Evolutionary conservation across 2,329 filamentous ascomycete genomes (phyloP).

Genomic region (Phialocephala subalpina): DNA sequence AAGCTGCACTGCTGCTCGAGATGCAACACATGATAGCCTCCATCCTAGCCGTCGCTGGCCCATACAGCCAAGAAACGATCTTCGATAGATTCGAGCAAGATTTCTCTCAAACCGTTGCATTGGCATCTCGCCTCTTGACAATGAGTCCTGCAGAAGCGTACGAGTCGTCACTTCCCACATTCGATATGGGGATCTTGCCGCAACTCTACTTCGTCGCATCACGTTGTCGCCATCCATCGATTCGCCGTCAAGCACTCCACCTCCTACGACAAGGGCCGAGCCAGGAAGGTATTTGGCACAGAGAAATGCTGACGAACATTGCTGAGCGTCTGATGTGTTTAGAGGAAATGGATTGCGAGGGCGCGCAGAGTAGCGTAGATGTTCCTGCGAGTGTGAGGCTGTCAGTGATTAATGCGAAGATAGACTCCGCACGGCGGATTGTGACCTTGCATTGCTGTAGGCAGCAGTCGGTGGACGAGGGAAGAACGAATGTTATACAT

Average conservation of each 20-base stretch:
- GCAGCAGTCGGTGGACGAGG: not conserved
- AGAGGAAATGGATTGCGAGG: not conserved
- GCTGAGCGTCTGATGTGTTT: not conserved
- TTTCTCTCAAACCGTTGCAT: not conserved
- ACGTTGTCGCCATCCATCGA: constrained; percentile 3
- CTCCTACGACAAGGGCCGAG: not conserved
- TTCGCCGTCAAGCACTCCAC: constrained; percentile 1
- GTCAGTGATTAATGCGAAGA: not conserved
- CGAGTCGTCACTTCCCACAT: not conserved
- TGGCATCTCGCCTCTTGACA: not conserved
- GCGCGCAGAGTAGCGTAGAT: not conserved
- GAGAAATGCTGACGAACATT: not conserved
- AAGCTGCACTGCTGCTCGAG: not conserved
- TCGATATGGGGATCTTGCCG: constrained; percentile 10
- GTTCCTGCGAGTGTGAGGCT: not conserved
- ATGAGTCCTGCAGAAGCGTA: not conserved
- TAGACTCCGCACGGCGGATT: not conserved
- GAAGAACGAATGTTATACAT: not conserved
- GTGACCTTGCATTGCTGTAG: not conserved
- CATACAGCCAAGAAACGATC: not conserved
- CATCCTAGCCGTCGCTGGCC: not conserved
- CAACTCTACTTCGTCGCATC: constrained; percentile 5
- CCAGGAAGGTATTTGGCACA: not conserved
- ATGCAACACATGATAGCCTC: not conserved
- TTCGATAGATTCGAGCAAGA: not conserved